Base-by-base conservation (phyloP, 2,329 filamentous ascomycete species). In the Fonsecaea multimorphosa region DNA sequence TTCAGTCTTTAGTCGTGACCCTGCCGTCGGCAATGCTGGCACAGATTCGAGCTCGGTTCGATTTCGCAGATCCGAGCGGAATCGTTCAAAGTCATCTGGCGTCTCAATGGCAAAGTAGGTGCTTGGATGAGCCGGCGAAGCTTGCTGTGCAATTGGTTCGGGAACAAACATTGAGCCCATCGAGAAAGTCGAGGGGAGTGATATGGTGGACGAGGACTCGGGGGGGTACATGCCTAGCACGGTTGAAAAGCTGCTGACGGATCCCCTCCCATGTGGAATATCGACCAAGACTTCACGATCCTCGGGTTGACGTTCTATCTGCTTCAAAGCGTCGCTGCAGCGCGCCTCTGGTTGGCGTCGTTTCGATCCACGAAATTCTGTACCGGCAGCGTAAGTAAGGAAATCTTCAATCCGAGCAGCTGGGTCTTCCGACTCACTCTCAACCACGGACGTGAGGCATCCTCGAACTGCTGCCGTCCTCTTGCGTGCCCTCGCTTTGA, bases 61-160 rank as follows among this genome's bases (percentile, higher is more conserved):
- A 8, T 49, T 22, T 19, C 49, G 54, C 2, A 58, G 3, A 32
- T 61, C 40, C 6, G 58, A 34, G 1, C 46, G 52, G 44, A 64
- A 67, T 29, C 29, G 61, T 11, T 58, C 40, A 53, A 67, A 67
- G 46, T 67, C 65, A 14, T 65, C 54, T 14, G 64, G 64, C 8
- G 44, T 51, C 16, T 66, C 51, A 49, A 66, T 60, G 27, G 5
- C 27, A 32, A 16, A 54, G 19, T 19, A 19, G 46, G 36, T 22
- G 6, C 36, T 22, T 31, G 22, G 12, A 58, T 9, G 56, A 58
- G 55, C 19, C 31, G 14, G 22, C 9, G 27, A 22, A 32, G 27
- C 38, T 12, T 22, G 27, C 19, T 1, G 27, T 19, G 22, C 36
- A 24, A 16, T 4, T 22, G 24, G 27, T 32, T 29, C 24, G 11